Base-by-base conservation (phyloP, 2,329 filamentous ascomycete genomes). In the Davidsoniella virescens region DNA sequence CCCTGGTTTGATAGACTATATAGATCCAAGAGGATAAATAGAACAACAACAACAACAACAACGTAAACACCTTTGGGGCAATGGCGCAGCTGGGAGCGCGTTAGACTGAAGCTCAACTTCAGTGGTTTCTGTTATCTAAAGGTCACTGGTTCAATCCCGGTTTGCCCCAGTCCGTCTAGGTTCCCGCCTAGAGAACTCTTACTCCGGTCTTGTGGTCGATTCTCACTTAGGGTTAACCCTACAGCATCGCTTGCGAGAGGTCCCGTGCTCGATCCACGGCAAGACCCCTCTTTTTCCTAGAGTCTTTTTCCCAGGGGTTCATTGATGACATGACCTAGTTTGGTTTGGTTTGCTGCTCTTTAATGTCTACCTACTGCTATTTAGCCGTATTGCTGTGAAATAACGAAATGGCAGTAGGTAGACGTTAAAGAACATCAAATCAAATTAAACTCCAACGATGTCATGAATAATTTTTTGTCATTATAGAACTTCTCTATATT, bases 161-260 rank as follows among this genome's bases (percentile, higher is more conserved):
- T 46, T 45, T 51, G n/a, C n/a, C n/a, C n/a, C n/a, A n/a, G n/a
- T n/a, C n/a, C n/a, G n/a, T n/a, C n/a, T n/a, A n/a, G n/a, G n/a
- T n/a, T n/a, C n/a, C 42, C 49, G 33, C 42, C 49, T 45, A 25
- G 7, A 10, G 16, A 48, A 23, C 36, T 23, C 36, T n/a, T 4
- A 20, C 67, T 66, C 63, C 76, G 72, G 73, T 76, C 73, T n/a
- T n/a, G 75, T 72, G 76, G 75, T 78, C 78, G 74, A 78, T 80
- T 78, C 75, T 76, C 74, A 75, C 76, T 78, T 78, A 79, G 76
- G 75, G 75, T 62, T 50, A 55, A 65, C 62, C 64, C 64, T 62
- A 56, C 50, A 61, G 51, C 51, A 52, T 39, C 17, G 45, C 47
- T 48, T 57, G 56, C 55, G 55, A 55, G 56, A 57, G 56, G 56